phyloP scores from a whole-genome alignment of 2,329 filamentous ascomycete genomes.

The Clarireedia hainanense region DNA sequence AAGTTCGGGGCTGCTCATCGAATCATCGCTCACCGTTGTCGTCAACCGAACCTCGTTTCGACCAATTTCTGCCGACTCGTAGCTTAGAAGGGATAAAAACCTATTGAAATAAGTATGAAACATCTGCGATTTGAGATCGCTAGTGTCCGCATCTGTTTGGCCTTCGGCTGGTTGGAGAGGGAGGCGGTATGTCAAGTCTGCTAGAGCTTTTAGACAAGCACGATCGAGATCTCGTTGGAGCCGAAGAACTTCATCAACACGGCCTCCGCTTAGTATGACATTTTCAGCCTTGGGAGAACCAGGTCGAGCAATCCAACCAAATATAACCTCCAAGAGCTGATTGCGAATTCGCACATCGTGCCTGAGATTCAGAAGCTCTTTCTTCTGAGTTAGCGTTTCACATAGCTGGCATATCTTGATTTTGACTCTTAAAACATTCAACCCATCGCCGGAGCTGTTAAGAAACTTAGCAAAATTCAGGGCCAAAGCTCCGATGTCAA shows the following conservation, averaged over 20 bases:
- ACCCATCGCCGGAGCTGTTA: slow-evolving; percentile 48
- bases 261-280: slow-evolving; percentile 31
- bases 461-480: slow-evolving; percentile 62
- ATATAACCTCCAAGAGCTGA: slow-evolving; percentile 59
- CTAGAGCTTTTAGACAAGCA: slow-evolving; percentile 57
- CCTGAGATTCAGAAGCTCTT: slow-evolving; percentile 59
- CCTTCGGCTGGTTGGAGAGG: slow-evolving; percentile 59
- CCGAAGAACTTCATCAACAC: slow-evolving; percentile 48
- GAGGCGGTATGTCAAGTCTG: slow-evolving; percentile 57
- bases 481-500: slow-evolving; percentile 56
- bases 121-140: slow-evolving; percentile 62
- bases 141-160: slow-evolving; percentile 57
- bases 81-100: slow-evolving; percentile 57
- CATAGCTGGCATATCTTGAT: slow-evolving; percentile 62
- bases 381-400: slow-evolving; percentile 56
- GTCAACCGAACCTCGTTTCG: slow-evolving; percentile 35
- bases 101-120: slow-evolving; percentile 66
- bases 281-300: slow-evolving; percentile 40
- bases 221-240: slow-evolving; percentile 59
- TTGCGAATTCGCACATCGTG: slow-evolving; percentile 64
- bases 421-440: slow-evolving; percentile 53
- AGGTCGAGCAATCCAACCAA: slow-evolving; percentile 59
- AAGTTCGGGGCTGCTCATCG: slow-evolving; percentile 49
- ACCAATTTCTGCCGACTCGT: slow-evolving; percentile 41
- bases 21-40: slow-evolving; percentile 43